phyloP scores from a whole-genome alignment of 164 flowering plant species.

The Paratinospora sagittata region DNA sequence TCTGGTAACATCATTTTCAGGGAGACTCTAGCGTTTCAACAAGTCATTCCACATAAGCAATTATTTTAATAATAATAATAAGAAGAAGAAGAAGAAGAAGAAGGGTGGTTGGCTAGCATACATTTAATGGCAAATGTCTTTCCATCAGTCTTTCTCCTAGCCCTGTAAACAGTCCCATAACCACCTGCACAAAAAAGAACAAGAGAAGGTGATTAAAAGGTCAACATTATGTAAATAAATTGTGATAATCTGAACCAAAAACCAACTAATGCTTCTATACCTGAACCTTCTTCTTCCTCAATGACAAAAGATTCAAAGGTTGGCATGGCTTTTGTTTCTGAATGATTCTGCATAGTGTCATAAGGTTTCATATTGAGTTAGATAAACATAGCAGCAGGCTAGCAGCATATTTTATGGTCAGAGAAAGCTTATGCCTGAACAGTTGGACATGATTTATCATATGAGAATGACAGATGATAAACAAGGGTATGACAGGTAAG shows the following conservation, averaged over 20 bases:
- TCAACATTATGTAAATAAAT: background rate
- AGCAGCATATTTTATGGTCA: background rate
- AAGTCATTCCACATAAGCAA: background rate
- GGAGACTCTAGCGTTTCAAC: background rate
- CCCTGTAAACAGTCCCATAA: conserved; percentile 49
- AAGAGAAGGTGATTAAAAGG: background rate
- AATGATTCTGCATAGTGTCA: conserved; percentile 32
- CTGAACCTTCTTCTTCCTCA: conserved; percentile 77
- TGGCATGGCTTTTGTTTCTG: conserved; percentile 36
- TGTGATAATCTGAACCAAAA: background rate
- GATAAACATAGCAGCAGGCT: background rate
- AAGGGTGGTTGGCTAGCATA: conserved; percentile 16
- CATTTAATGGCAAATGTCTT: conserved; percentile 39
- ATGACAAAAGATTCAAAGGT: conserved; percentile 48
- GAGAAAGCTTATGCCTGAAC: background rate
- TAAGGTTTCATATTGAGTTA: background rate
- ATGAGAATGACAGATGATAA: background rate
- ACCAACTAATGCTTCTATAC: conserved; percentile 18
- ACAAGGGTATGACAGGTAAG: background rate
- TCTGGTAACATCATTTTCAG: background rate
- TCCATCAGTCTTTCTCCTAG: conserved; percentile 35
- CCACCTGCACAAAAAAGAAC: conserved; percentile 31
- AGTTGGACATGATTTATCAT: background rate
- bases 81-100: background rate
- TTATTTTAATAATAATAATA: background rate